Percentiles rank a stretch among this genome's conserved stretches.
Evolutionary conservation across 2,329 filamentous ascomycete species (phyloP).

Genomic region (Ciborinia camelliae): DNA sequence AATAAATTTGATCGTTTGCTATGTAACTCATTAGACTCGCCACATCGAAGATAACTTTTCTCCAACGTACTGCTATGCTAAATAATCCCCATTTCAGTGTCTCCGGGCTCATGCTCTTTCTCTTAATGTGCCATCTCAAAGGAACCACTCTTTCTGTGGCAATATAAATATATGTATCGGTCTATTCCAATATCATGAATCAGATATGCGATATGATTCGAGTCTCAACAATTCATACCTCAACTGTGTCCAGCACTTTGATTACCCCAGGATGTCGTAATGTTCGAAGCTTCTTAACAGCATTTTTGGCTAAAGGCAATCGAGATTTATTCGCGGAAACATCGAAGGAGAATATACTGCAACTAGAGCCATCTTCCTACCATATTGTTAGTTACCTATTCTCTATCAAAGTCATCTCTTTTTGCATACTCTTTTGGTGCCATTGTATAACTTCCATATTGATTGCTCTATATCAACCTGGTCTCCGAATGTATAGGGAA

Average conservation of each 20-base stretch:
- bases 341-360: constrained; percentile 97
- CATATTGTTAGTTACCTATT: constrained; percentile 23
- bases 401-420: not conserved
- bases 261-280: constrained; percentile 92
- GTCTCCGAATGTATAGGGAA: constrained; percentile 91
- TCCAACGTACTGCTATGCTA: constrained; percentile 67
- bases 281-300: constrained; percentile 88
- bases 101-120: constrained; percentile 83
- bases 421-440: constrained; percentile 70
- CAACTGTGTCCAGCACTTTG: constrained; percentile 89
- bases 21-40: constrained; percentile 15
- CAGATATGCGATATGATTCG: constrained; percentile 24
- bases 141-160: constrained; percentile 88
- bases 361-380: constrained; percentile 89
- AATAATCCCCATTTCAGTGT: constrained; percentile 96
- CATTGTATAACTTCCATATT: constrained; percentile 95
- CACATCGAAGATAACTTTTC: not conserved
- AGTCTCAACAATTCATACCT: constrained; percentile 53
- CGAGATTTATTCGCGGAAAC: constrained; percentile 74
- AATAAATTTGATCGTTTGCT: constrained; percentile 93
- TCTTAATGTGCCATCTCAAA: constrained; percentile 82
- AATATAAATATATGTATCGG: constrained; percentile 92
- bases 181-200: constrained; percentile 49
- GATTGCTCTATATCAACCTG: constrained; percentile 88
- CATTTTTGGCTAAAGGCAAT: constrained; percentile 86